Evolutionary conservation across 805 yeast genomes (phyloP).

Genomic region (Zygosaccharomyces gambellarensis): DNA sequence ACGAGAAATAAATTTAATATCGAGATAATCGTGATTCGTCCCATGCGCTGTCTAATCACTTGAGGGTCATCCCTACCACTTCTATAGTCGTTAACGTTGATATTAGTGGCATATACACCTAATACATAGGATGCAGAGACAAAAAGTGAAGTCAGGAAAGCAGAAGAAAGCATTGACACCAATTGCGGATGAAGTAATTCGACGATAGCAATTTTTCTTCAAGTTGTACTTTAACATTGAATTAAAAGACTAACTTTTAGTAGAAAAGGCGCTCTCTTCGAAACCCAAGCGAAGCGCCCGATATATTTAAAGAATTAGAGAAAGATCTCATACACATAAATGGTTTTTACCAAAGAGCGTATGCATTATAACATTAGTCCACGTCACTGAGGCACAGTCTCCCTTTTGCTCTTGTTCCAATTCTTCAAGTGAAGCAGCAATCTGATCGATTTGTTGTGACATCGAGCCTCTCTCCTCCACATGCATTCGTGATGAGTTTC

Average conservation of each 20-base stretch:
- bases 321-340: conserved; percentile 21
- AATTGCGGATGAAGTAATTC: no score
- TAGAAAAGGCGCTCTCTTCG: conserved; percentile 1
- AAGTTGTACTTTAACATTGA: background rate
- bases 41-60: conserved; percentile 25
- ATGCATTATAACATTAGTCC: conserved; percentile 49
- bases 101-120: conserved; percentile 22
- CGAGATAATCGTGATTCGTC: conserved; percentile 16
- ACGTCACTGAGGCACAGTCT: conserved; percentile 46
- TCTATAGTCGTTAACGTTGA: conserved; percentile 18
- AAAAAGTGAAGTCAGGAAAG: conserved; percentile 17
- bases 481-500: conserved; percentile 5
- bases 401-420: conserved; percentile 4
- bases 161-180: background rate
- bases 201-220: background rate
- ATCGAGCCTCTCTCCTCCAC: conserved; percentile 4
- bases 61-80: conserved; percentile 31
- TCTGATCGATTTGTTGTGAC: conserved; percentile 10
- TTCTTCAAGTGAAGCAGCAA: background rate
- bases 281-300: background rate
- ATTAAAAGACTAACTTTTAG: background rate
- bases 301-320: background rate
- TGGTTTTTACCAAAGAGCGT: conserved; percentile 45
- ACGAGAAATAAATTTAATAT: conserved; percentile 19
- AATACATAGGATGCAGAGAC: conserved; percentile 28